Conservation (phyloP, 495 filamentous ascomycete genomes). For the Thozetella sp. region DNA sequence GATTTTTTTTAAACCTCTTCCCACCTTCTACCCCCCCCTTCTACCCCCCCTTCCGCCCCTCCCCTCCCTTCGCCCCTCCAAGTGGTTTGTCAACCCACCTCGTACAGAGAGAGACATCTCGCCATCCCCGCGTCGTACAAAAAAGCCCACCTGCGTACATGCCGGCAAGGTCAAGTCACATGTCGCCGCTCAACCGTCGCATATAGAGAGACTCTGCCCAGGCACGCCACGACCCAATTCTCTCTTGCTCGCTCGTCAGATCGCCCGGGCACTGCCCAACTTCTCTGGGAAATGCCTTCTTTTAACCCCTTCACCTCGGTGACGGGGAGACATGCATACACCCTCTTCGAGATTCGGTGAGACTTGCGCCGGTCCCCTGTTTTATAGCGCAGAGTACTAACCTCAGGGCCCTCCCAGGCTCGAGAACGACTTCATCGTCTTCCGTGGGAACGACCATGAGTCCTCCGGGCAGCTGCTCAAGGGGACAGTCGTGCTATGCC, state of each 20-base stretch:
- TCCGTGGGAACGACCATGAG: conserved; percentile 75
- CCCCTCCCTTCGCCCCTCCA: neutral
- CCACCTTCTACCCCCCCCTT: neutral
- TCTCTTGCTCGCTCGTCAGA: conserved; percentile 2
- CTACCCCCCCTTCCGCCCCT: neutral
- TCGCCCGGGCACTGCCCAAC: neutral
- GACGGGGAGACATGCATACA: conserved; percentile 37
- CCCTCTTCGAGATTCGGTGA: conserved; percentile 59
- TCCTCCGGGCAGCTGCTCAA: conserved; percentile 74
- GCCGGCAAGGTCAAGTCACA: neutral
- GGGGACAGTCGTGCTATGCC: conserved; percentile 74
- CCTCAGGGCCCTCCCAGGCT: conserved; percentile 50
- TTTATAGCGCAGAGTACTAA: neutral
- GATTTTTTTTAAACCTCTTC: neutral
- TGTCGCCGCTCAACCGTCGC: neutral
- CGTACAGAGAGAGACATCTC: neutral
- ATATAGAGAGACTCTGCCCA: neutral
- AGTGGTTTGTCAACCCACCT: neutral
- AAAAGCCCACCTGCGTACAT: neutral
- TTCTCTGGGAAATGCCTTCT: conserved; percentile 41
- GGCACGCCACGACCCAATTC: neutral
- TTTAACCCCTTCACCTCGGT: conserved; percentile 51
- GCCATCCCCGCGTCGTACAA: neutral
- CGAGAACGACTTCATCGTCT: conserved; percentile 77
- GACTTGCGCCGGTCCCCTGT: conserved; percentile 9